Base-by-base conservation (phyloP, 2,329 filamentous ascomycete species). In the Fusarium redolens region DNA sequence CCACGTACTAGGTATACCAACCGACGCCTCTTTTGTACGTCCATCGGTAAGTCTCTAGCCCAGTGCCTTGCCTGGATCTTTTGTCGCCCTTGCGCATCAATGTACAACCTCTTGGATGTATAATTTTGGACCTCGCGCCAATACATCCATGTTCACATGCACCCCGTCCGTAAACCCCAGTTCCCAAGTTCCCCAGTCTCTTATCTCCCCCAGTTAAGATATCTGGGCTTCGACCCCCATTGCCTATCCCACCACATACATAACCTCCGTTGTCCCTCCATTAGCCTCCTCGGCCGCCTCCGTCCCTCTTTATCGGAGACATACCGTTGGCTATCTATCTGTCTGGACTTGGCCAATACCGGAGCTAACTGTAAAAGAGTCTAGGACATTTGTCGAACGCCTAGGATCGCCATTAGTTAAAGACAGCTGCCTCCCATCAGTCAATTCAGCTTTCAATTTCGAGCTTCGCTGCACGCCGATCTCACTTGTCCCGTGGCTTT, bases 131-230 rank as follows among this genome's bases (percentile, higher is more conserved):
- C 30, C 28, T 61, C 50, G 48, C 56, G 30, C 41, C 41, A 50
- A 63, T 56, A n/a, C 48, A 68, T 45, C 64, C 68, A 60, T 68
- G 64, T 45, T 33, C 45, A 58, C 58, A 54, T 54, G 47, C 51
- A 38, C 33, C 62, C 59, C 35, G 28, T 48, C 56, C 55, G 50
- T 57, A 30, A 57, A 66, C 43, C 70, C 70, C 62, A 68, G 67
- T 54, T 60, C 43, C 59, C 41, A n/a, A 48, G 58, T 57, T 65
- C 72, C 62, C 64, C 69, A 60, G 55, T 60, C 57, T 73, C 67
- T 70, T 70, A 73, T 73, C 66, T 75, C 43, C 56, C 61, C 75
- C 72, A 58, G 69, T 62, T 58, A 76, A 51, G 68, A 64, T 51
- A 55, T 52, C 67, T 54, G 60, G 50, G 50, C 61, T 68, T 73